phyloP scores from a whole-genome alignment of 208 protist species.

The Jaenimonas drosophilae region DNA sequence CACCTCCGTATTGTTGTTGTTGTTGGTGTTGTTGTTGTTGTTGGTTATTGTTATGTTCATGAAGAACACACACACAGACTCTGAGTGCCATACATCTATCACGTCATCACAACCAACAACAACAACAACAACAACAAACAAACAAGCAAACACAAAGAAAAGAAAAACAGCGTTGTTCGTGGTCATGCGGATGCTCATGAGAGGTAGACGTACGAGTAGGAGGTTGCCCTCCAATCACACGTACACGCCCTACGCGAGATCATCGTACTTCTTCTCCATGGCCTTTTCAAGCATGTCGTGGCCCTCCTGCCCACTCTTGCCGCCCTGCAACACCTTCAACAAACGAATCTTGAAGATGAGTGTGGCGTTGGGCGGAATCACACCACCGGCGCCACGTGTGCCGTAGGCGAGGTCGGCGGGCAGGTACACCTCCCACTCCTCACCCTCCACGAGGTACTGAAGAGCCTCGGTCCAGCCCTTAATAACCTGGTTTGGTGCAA shows the following conservation, averaged over 20 bases:
- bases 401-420: constrained; percentile 75
- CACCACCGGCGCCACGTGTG: constrained; percentile 26
- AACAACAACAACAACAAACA: not conserved
- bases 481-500: constrained; percentile 87
- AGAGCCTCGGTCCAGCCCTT: constrained; percentile 86
- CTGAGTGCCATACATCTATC: not conserved
- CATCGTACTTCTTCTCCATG: constrained; percentile 27
- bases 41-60: not conserved
- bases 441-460: constrained; percentile 79
- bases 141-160: constrained; percentile 3
- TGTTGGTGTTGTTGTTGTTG: no score
- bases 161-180: constrained; percentile 1
- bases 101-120: not conserved
- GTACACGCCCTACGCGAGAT: constrained; percentile 38
- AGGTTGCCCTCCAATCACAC: no score
- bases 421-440: constrained; percentile 78
- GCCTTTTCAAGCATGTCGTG: constrained; percentile 45
- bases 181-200: no score
- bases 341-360: constrained; percentile 79
- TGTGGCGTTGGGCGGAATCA: constrained; percentile 52
- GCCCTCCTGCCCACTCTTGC: constrained; percentile 28
- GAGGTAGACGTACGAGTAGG: no score
- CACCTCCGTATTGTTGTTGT: no score
- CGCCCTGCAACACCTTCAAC: constrained; percentile 48
- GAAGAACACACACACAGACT: not conserved